These are phyloP conservation scores for Ilyonectria destructans DNA, from an alignment of 2,329 filamentous ascomycete genomes.

Conservation along the genomic window DNA sequence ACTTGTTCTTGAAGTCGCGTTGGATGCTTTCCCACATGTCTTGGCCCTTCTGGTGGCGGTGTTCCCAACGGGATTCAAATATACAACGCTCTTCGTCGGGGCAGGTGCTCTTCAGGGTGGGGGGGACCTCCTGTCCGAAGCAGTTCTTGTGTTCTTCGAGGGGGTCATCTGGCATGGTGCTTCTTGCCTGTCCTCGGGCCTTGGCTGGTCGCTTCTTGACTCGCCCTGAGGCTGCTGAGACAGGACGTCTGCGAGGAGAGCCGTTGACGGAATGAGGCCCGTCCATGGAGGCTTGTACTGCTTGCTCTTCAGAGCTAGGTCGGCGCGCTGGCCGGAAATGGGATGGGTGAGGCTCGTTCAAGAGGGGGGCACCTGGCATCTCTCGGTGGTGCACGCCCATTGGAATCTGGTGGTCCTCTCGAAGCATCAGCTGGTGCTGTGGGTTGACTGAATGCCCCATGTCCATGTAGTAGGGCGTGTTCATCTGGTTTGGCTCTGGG, in stretches of 20 bases:
- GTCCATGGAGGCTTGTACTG: conserved; percentile 27
- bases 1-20: conserved; percentile 57
- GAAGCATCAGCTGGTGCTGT: conserved; percentile 49
- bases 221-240: conserved; percentile 41
- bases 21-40: conserved; percentile 73
- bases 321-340: conserved; percentile 46
- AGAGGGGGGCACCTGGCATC: conserved; percentile 42
- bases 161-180: conserved; percentile 40
- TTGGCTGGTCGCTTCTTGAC: conserved; percentile 51
- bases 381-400: conserved; percentile 48
- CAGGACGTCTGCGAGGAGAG: conserved; percentile 49
- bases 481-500: conserved; percentile 46
- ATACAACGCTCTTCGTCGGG: conserved; percentile 66
- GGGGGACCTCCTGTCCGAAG: conserved; percentile 53
- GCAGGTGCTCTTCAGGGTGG: conserved; percentile 61
- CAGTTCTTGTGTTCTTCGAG: conserved; percentile 56
- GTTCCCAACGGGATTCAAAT: conserved; percentile 65
- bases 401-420: conserved; percentile 40
- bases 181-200: conserved; percentile 34
- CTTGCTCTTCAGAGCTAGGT: conserved; percentile 43
- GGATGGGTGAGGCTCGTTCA: conserved; percentile 44
- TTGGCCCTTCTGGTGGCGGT: conserved; percentile 66
- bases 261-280: conserved; percentile 44
- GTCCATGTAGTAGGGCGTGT: conserved; percentile 51
- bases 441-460: conserved; percentile 44